Evolutionary conservation across 257 asterid genomes (phyloP).

Genomic region (Solanum ahanhuiri): DNA sequence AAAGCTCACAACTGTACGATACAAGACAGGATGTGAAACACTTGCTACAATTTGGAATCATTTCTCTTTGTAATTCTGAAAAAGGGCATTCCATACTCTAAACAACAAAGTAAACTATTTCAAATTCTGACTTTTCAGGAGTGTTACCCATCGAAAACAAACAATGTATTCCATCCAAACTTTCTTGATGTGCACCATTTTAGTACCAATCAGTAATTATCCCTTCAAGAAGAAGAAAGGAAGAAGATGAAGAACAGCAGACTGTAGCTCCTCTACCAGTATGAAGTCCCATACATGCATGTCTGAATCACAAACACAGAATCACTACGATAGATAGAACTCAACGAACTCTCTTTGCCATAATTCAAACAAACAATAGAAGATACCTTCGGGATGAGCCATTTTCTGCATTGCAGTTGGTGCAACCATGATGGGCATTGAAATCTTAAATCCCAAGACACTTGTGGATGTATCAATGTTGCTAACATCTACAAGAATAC

Average conservation of each 20-base stretch:
- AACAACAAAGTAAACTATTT: neutral
- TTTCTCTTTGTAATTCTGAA: neutral
- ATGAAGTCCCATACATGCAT: neutral
- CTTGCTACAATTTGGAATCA: neutral
- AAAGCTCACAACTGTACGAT: neutral
- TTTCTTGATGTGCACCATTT: neutral
- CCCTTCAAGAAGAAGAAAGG: neutral
- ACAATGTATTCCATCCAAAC: neutral
- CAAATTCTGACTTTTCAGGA: neutral
- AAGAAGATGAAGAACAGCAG: neutral
- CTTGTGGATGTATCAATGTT: slow-evolving; percentile 45
- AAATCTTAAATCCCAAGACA: slow-evolving; percentile 51
- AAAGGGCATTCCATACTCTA: neutral
- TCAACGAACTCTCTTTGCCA: neutral
- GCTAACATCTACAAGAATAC: slow-evolving; percentile 75
- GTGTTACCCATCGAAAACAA: neutral
- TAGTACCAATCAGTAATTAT: neutral
- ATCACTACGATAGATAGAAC: neutral
- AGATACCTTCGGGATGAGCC: slow-evolving; percentile 84
- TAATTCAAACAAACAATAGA: neutral
- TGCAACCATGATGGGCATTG: slow-evolving; percentile 94
- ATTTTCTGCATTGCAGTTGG: slow-evolving; percentile 91
- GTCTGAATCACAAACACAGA: neutral
- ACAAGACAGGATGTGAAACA: neutral
- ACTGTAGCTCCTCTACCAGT: neutral